Conservation (phyloP, 2,329 filamentous ascomycete species). For the Tolypocladium paradoxum region DNA sequence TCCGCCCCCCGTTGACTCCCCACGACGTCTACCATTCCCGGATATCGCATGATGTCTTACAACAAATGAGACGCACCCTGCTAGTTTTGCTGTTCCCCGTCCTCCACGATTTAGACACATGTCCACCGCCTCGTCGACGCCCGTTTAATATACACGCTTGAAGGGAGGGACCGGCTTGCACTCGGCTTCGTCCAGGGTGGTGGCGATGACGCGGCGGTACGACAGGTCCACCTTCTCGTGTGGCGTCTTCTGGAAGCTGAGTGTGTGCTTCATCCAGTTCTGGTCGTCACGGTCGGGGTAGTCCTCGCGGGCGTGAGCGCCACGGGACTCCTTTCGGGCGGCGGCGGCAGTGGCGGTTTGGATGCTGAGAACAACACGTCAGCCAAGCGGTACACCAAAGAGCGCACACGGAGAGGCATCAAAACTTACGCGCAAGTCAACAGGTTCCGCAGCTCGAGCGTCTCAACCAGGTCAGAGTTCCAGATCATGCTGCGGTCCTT, state of each 20-base stretch:
- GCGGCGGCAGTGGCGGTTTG: slow-evolving; percentile 89
- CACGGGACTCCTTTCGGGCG: slow-evolving; percentile 93
- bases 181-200: slow-evolving; percentile 87
- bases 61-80: slow-evolving; percentile 6
- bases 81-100: not conserved
- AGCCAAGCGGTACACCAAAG: not conserved
- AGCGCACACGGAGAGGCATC: too few species aligned
- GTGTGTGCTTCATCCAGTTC: slow-evolving; percentile 99
- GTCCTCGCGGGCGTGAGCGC: slow-evolving; percentile 94
- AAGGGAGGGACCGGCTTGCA: slow-evolving; percentile 95
- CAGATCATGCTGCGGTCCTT: slow-evolving; percentile 99
- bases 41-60: slow-evolving; percentile 7
- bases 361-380: slow-evolving; percentile 35
- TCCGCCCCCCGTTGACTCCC: not conserved
- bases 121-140: not conserved
- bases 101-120: not conserved
- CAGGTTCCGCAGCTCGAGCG: slow-evolving; percentile 87
- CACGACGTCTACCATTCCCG: not conserved
- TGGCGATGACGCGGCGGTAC: slow-evolving; percentile 74
- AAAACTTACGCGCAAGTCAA: slow-evolving; percentile 83
- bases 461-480: slow-evolving; percentile 97
- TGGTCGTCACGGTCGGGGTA: slow-evolving; percentile 89
- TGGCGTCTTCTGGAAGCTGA: slow-evolving; percentile 88
- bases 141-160: slow-evolving; percentile 74
- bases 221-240: slow-evolving; percentile 78